Percentiles rank a stretch among this genome's conserved stretches.
Conservation (phyloP, 768 basidiomycete species). For the Auriscalpium vulgare region DNA sequence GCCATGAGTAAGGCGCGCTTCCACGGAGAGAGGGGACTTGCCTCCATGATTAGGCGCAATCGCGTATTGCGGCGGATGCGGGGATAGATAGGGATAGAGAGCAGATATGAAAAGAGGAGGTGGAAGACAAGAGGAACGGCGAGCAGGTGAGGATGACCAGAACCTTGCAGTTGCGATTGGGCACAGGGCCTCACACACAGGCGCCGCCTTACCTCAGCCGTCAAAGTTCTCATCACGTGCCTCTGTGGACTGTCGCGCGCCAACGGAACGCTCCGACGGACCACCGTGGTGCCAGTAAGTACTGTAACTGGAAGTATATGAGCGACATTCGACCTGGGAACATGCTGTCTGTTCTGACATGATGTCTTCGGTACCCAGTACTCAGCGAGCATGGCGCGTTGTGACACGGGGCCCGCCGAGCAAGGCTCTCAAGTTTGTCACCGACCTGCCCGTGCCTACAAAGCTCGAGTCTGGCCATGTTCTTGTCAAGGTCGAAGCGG, state of each 20-base stretch:
- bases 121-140: neutral
- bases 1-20: slow-evolving; percentile 7
- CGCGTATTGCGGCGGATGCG: neutral
- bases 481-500: slow-evolving; percentile 43
- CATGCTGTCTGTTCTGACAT: too few relatives aligned
- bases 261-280: too few relatives aligned
- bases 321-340: neutral
- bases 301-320: too few relatives aligned
- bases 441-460: slow-evolving; percentile 23
- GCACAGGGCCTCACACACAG: neutral
- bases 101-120: neutral
- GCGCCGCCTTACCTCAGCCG: too few relatives aligned
- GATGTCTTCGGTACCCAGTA: neutral
- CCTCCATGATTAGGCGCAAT: slow-evolving; percentile 9
- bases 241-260: neutral
- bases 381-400: slow-evolving; percentile 21
- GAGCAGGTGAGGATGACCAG: neutral
- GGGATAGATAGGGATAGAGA: neutral
- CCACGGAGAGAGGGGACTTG: neutral
- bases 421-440: slow-evolving; percentile 20
- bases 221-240: too few relatives aligned
- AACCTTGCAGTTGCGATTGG: neutral
- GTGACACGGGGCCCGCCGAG: slow-evolving; percentile 22
- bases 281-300: too few relatives aligned
- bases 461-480: slow-evolving; percentile 34